These are phyloP conservation scores for Neurospora tetrasperma DNA, from an alignment of 495 filamentous ascomycete genomes.

Conservation along the genomic window DNA sequence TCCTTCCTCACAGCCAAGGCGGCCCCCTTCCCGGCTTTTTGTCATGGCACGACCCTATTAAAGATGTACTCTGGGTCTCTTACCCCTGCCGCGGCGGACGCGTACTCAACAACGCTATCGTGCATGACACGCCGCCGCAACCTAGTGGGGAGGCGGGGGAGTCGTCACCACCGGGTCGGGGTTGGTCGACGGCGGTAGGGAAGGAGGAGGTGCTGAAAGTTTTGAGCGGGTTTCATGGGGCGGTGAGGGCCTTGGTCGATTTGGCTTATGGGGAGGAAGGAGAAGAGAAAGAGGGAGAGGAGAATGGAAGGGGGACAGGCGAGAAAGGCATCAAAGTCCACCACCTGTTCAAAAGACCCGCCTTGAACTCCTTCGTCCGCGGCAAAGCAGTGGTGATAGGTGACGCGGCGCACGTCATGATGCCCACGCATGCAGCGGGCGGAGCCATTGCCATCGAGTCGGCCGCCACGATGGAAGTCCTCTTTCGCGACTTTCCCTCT, in stretches of 20 bases:
- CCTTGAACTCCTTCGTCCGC: conserved; percentile 14
- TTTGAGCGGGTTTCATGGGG: conserved; percentile 14
- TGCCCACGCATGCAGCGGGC: conserved; percentile 22
- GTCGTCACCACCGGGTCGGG: not conserved
- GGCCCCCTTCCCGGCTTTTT: conserved; percentile 20
- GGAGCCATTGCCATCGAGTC: conserved; percentile 20
- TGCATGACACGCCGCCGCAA: conserved; percentile 10
- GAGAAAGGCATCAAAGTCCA: conserved; percentile 26
- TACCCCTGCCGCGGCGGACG: conserved; percentile 36
- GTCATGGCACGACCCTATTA: conserved; percentile 16
- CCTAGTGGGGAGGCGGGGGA: conserved; percentile 3
- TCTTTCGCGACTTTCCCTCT: conserved; percentile 11
- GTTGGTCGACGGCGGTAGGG: conserved; percentile 12
- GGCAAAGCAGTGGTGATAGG: conserved; percentile 18
- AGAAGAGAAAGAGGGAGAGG: not conserved
- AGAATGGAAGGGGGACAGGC: not conserved
- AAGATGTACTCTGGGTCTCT: conserved; percentile 26
- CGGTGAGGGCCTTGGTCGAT: conserved; percentile 9
- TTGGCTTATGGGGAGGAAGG: conserved; percentile 2
- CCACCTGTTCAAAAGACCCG: conserved; percentile 15
- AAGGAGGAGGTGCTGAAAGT: conserved; percentile 14
- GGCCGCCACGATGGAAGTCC: conserved; percentile 16
- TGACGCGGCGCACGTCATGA: conserved; percentile 24
- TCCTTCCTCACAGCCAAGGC: not conserved
- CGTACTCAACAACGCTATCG: conserved; percentile 22